These are phyloP conservation scores for Toxicodendron radicans DNA, from an alignment of 345 rosid genomes.

Conservation along the genomic window DNA sequence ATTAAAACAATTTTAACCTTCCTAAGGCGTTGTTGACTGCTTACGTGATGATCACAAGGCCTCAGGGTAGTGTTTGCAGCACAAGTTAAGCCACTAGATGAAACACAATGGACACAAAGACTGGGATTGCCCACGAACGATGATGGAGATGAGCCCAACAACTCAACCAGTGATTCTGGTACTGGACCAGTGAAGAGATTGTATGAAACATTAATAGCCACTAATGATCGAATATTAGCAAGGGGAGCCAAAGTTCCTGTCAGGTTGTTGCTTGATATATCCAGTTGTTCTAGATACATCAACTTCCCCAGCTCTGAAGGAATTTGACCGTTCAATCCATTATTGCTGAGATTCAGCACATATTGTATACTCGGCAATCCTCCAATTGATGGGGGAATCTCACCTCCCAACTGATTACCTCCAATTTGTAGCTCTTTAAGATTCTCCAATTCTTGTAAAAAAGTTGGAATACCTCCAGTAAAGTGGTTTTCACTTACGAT, in stretches of 20 bases:
- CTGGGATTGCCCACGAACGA: conserved; percentile 57
- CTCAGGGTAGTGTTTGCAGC: conserved; percentile 28
- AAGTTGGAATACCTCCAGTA: conserved; percentile 60
- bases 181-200: conserved; percentile 68
- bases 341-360: conserved; percentile 60
- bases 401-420: conserved; percentile 63
- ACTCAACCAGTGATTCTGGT: conserved; percentile 43
- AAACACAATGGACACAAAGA: conserved; percentile 54
- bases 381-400: conserved; percentile 61
- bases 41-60: conserved; percentile 34
- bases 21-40: background rate
- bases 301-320: conserved; percentile 46
- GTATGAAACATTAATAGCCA: conserved; percentile 51
- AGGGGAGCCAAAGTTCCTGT: conserved; percentile 54
- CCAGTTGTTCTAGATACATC: conserved; percentile 45
- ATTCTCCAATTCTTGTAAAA: conserved; percentile 46
- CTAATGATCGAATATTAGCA: conserved; percentile 35
- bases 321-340: conserved; percentile 56
- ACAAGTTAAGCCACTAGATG: conserved; percentile 28
- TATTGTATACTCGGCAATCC: conserved; percentile 43
- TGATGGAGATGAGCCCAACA: conserved; percentile 38
- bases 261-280: conserved; percentile 64
- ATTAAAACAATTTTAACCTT: too few species aligned
- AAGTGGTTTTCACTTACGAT: conserved; percentile 57
- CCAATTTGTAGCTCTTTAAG: conserved; percentile 58